Percentiles rank a stretch among this genome's conserved stretches.
Evolutionary conservation across 1,284 basidiomycete species (phyloP).

Genomic region (Marasmius sp.): DNA sequence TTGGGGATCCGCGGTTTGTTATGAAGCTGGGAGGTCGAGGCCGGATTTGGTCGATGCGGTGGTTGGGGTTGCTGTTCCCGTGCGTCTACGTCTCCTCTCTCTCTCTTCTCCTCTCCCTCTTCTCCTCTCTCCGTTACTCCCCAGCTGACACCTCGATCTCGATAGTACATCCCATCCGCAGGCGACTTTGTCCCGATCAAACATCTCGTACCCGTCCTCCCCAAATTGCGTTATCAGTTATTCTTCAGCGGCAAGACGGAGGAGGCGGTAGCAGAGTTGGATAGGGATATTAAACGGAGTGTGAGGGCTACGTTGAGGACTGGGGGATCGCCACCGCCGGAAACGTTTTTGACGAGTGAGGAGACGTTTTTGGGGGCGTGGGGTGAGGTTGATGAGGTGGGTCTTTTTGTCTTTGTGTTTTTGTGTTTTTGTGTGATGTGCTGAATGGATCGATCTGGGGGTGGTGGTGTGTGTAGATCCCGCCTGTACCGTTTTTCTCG

Average conservation of each 20-base stretch:
- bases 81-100: conserved; percentile 37
- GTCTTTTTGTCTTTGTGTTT: conserved; percentile 2
- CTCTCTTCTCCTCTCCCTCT: neutral
- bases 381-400: conserved; percentile 39
- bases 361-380: conserved; percentile 54
- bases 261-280: conserved; percentile 50
- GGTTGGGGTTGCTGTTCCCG: conserved; percentile 60
- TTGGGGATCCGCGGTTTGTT: conserved; percentile 68
- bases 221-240: conserved; percentile 58
- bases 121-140: conserved; percentile 9
- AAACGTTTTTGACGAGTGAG: conserved; percentile 47
- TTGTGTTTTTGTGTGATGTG: too few relatives aligned
- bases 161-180: conserved; percentile 53
- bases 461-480: conserved; percentile 43
- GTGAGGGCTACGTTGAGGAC: conserved; percentile 54
- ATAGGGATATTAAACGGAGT: conserved; percentile 51
- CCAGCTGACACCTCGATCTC: too few relatives aligned
- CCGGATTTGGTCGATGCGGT: conserved; percentile 63
- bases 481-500: conserved; percentile 58
- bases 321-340: conserved; percentile 52
- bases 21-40: conserved; percentile 61
- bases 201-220: conserved; percentile 39
- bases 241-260: conserved; percentile 55
- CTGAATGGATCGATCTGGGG: neutral
- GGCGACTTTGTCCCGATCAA: conserved; percentile 47